Base-by-base conservation (phyloP, 306 rosid species). In the Dryas alaskensis region DNA sequence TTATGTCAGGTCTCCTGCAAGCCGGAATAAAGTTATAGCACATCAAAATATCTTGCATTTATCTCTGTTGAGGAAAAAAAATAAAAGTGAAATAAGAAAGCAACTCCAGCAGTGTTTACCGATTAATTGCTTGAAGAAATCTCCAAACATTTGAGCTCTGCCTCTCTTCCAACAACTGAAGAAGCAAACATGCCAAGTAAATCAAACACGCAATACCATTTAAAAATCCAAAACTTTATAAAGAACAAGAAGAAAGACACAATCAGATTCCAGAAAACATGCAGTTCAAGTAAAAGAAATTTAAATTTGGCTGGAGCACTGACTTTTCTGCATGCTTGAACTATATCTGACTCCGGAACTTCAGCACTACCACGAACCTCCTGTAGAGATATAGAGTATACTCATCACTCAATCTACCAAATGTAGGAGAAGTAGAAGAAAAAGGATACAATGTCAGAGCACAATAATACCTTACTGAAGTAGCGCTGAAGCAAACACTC, bases 401-500 rank as follows among this genome's bases (percentile, higher is more conserved):
- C 63, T 50, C 65, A 59, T 43, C 19, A 71, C 31, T 47, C 14
- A 14, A 45, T 73, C 22, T 61, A 78, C 25, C 52, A 54, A 73
- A 74, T 51, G 69, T 40, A 69, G 48, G 16, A 25, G 55, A 55
- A 49, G 53, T 5, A 54, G 8, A 17, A 55, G 50, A 7, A 52
- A 51, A 8, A 9, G 54, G 51, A 72, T 9, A 14, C 70, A 64
- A 55, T n/a, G 17, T 6, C 11, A 4, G 37, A 50, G 6, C 1
- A 75, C 42, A 7, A 22, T 8, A 55, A 70, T 76, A 92, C 98
- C 98, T 92, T 89, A 87, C 98, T 90, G 85, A 92, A 92, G 79
- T 90, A 90, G 27, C 98, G 84, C 81, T 90, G 97, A 76, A 92
- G 95, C 82, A 92, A 81, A 82, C 85, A 92, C 79, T 92, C 98